A percentile compares a stretch with the other conserved stretches of the same genome.
phyloP scores from a whole-genome alignment of 1,284 basidiomycete species.

The Microbotryum scabiosae region DNA sequence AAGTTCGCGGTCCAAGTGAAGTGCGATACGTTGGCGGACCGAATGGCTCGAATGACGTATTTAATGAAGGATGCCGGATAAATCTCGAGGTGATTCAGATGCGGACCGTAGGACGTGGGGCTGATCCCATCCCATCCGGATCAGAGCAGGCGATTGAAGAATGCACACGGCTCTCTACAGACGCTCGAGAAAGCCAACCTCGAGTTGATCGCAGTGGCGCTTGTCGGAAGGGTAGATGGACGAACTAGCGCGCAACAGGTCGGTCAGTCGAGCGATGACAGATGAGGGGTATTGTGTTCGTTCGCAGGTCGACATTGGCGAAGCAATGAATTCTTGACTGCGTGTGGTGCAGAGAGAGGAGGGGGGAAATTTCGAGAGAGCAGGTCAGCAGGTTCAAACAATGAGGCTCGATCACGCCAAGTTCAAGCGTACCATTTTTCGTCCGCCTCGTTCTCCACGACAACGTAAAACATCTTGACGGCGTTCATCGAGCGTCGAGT shows the following conservation, averaged over 20 bases:
- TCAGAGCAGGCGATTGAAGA: background rate
- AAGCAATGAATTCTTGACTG: slow-evolving; percentile 14
- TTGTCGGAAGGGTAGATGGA: slow-evolving; percentile 18
- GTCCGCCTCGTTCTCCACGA: slow-evolving; percentile 3
- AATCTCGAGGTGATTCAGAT: background rate
- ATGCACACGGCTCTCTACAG: background rate
- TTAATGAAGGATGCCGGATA: background rate
- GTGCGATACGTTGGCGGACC: too few species aligned
- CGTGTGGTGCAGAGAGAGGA: too few species aligned
- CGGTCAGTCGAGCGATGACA: slow-evolving; percentile 9
- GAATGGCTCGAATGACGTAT: too few species aligned
- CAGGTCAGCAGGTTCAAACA: too few species aligned
- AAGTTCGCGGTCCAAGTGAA: too few species aligned
- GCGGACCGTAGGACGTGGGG: background rate
- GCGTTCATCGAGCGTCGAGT: slow-evolving; percentile 16
- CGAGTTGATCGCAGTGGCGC: slow-evolving; percentile 15
- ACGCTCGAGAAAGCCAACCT: slow-evolving; percentile 29
- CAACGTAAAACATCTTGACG: slow-evolving; percentile 28
- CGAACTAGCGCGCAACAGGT: slow-evolving; percentile 18
- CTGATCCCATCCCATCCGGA: background rate
- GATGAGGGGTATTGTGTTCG: slow-evolving; percentile 15
- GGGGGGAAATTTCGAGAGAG: background rate
- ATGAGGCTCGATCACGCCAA: too few species aligned
- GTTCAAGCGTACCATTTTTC: slow-evolving; percentile 2
- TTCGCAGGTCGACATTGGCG: slow-evolving; percentile 12